phyloP scores from a whole-genome alignment of 1,139 yeast genomes.

The Saccharomycopsis crataegensis region DNA sequence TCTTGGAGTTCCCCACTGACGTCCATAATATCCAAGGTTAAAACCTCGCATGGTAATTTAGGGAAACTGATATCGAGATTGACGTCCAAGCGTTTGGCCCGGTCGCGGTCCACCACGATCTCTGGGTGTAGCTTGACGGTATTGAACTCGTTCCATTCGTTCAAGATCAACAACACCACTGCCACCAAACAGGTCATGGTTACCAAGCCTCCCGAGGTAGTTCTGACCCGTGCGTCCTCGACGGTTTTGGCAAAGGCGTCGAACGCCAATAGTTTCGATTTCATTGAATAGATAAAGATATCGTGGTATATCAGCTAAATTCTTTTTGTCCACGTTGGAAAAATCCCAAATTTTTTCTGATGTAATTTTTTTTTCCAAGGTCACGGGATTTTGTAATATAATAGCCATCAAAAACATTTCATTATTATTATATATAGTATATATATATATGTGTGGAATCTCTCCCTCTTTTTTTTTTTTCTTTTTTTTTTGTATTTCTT shows the following conservation, averaged over 20 bases:
- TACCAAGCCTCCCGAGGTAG: conserved; percentile 84
- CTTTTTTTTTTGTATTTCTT: neutral
- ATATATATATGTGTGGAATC: neutral
- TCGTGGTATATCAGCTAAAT: no score
- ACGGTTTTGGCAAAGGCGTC: conserved; percentile 94
- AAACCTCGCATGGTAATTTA: conserved; percentile 68
- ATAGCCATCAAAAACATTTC: neutral
- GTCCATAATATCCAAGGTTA: conserved; percentile 67
- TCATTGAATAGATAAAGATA: neutral
- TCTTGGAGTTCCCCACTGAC: conserved; percentile 77
- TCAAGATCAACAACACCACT: conserved; percentile 54
- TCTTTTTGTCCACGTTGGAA: no score
- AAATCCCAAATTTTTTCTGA: no score
- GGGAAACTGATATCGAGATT: conserved; percentile 80
- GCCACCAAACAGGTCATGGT: conserved; percentile 63
- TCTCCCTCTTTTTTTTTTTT: neutral
- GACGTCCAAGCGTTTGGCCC: conserved; percentile 68
- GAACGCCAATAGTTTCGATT: conserved; percentile 49
- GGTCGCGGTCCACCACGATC: conserved; percentile 80
- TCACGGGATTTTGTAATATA: neutral
- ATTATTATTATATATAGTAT: neutral
- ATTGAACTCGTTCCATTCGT: conserved; percentile 73
- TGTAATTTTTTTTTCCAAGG: neutral
- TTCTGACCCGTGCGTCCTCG: conserved; percentile 84
- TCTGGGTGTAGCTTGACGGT: conserved; percentile 67